Percentiles rank a stretch among this genome's conserved stretches.
phyloP scores from a whole-genome alignment of 306 rosid genomes.

The Arachis hypogaea region DNA sequence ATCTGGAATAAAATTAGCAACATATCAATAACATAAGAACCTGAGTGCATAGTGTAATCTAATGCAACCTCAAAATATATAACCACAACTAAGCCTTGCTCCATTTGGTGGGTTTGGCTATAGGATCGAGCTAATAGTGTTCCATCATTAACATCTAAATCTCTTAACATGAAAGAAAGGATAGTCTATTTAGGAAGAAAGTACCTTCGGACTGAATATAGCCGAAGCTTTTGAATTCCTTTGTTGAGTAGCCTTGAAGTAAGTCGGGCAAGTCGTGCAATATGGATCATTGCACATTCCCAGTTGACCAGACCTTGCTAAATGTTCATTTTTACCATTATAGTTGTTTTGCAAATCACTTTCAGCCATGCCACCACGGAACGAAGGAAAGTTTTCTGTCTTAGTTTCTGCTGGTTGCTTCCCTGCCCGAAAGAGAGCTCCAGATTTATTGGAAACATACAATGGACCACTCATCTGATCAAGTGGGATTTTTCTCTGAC shows the following conservation, averaged over 20 bases:
- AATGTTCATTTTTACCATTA: slow-evolving; percentile 66
- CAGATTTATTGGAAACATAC: slow-evolving; percentile 45
- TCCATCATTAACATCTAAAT: too few species aligned
- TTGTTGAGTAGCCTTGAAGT: slow-evolving; percentile 54
- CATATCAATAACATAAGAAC: slow-evolving; percentile 6
- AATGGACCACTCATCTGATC: slow-evolving; percentile 72
- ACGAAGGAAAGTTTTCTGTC: slow-evolving; percentile 55
- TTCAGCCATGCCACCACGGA: slow-evolving; percentile 24
- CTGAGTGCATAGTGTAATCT: not conserved
- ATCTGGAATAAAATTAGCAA: slow-evolving; percentile 20
- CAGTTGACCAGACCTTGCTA: slow-evolving; percentile 81
- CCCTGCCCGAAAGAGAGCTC: slow-evolving; percentile 39
- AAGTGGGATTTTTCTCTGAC: slow-evolving; percentile 53
- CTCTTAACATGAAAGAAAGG: not conserved
- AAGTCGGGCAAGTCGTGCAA: slow-evolving; percentile 86
- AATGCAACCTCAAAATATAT: slow-evolving; percentile 23
- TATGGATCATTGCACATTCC: slow-evolving; percentile 94
- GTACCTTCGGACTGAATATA: slow-evolving; percentile 64
- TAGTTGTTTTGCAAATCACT: slow-evolving; percentile 49
- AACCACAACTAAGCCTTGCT: too few species aligned
- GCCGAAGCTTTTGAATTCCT: slow-evolving; percentile 46
- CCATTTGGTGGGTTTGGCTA: too few species aligned
- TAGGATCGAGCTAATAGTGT: too few species aligned
- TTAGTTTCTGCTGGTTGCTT: slow-evolving; percentile 42
- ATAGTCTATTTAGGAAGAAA: slow-evolving; percentile 33